Evolutionary conservation across 1,139 yeast species (phyloP), one percentile per base, ranked within the genome.

Genomic region (Geotrichum cucujoidarum): DNA sequence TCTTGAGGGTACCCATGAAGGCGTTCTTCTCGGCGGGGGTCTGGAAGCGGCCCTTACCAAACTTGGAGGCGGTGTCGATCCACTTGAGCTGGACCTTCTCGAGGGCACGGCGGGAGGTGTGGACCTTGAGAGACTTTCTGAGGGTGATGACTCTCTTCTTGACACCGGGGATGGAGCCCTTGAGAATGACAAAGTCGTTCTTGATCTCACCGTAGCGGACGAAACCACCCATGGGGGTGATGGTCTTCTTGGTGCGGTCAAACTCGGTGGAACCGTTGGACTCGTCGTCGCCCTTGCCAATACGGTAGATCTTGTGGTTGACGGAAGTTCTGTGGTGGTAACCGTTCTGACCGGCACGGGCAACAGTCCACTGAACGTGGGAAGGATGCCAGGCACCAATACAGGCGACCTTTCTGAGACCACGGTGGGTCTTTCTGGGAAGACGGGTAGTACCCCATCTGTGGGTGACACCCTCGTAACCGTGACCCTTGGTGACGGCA

Each of bases 1-100:
- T 90, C 95, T 94, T 94, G 75, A 92, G 85, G 70, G 98, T 90
- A 82, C 99, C 99, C 81, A 90, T 71, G 92, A 94, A 94, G 72
- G 98, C 95, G 73, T 83, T 90, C 90, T 94, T 94, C 83, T 94
- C 99, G 76, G 97, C 98, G 69, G 97, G 95, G 72, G 98, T 92
- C 81, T 94, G 99, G 98, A 94, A 94, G 83, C 98, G 92, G 82
- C 99, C 99, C 89, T 92, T 94, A 86, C 99, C 99, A 88, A 92
- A 92, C 80, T 90, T 90, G 70, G 98, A 92, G 72, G 98, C 96
- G 69, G 99, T 92, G 76, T 92, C 99, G 74, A 92, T 92, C 98
- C 98, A 92, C 80, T 92, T 92, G 78, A 92, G 86, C 83, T 78
- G 81, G 65, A 90, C 96, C 77, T 88, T 76, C 81, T 92, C 99